These are phyloP conservation scores for Mortierella claussenii DNA, from an alignment of 192 early-diverging fungal genomes.

Conservation along the genomic window DNA sequence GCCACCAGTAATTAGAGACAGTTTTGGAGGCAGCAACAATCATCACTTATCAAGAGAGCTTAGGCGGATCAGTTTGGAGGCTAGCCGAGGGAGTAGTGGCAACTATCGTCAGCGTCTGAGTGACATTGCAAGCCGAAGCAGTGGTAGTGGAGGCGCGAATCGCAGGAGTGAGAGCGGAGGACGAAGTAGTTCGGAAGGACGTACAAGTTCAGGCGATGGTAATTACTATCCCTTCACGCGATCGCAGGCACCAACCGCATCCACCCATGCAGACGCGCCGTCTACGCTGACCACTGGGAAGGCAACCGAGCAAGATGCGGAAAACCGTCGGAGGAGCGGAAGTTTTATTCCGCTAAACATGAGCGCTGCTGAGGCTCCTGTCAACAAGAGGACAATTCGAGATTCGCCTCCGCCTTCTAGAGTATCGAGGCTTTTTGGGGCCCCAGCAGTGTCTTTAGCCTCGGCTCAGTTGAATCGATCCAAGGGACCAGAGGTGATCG, in stretches of 20 bases:
- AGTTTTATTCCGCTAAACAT: conserved; percentile 24
- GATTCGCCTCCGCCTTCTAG: not conserved
- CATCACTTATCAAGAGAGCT: conserved; percentile 22
- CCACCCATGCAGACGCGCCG: not conserved
- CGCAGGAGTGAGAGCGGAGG: not conserved
- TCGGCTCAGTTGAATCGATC: not conserved
- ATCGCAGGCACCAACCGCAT: conserved; percentile 9
- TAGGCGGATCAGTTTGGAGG: conserved; percentile 31
- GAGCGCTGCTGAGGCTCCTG: not conserved
- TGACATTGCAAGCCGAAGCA: not conserved
- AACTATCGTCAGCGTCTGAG: conserved; percentile 1
- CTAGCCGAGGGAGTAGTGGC: conserved; percentile 14
- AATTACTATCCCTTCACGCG: conserved; percentile 18
- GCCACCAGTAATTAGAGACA: conserved; percentile 18
- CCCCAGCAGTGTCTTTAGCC: not conserved
- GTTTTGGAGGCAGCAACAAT: conserved; percentile 16
- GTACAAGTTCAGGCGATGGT: not conserved
- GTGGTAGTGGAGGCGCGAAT: not conserved
- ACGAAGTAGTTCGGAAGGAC: not conserved
- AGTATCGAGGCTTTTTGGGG: not conserved
- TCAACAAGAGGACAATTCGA: not conserved
- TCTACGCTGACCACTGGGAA: not conserved
- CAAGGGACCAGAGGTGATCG: conserved; percentile 19
- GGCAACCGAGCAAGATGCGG: conserved; percentile 2
- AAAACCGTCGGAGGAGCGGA: conserved; percentile 27